Evolutionary conservation across 2,329 filamentous ascomycete species (phyloP).

Genomic region (Monosporascus sp.): DNA sequence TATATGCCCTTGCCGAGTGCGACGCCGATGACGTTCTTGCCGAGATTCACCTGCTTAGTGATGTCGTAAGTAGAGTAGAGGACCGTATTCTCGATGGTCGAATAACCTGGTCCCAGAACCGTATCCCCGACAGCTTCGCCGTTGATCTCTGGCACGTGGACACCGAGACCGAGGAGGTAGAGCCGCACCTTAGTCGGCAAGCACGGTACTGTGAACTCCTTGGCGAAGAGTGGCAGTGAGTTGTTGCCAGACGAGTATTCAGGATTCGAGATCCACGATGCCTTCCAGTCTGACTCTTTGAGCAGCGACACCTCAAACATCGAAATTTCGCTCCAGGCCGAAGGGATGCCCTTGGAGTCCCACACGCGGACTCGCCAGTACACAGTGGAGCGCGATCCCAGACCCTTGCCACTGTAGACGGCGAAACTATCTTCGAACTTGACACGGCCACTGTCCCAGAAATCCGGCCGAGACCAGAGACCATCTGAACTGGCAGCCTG

Average conservation of each 20-base stretch:
- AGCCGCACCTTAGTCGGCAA: conserved; percentile 1
- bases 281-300: conserved; percentile 4
- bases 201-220: conserved; percentile 2
- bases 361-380: conserved; percentile 8
- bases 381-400: conserved; percentile 1
- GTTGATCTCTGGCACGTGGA: conserved; percentile 6
- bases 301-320: conserved; percentile 4
- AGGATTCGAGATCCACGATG: conserved; percentile 6
- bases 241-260: not conserved
- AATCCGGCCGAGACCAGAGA: not conserved
- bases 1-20: conserved; percentile 8
- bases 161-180: conserved; percentile 7
- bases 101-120: not conserved
- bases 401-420: conserved; percentile 1
- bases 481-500: not conserved
- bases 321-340: conserved; percentile 2
- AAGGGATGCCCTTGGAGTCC: conserved; percentile 1
- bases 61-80: conserved; percentile 8
- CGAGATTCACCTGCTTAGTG: conserved; percentile 1
- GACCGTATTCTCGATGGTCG: conserved; percentile 6
- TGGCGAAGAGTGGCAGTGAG: conserved; percentile 5
- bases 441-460: conserved; percentile 5
- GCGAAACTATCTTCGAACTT: not conserved
- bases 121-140: conserved; percentile 1
- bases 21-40: conserved; percentile 6